Evolutionary conservation across 140 eudicot genomes (phyloP).

Genomic region (Senecio squalidus): DNA sequence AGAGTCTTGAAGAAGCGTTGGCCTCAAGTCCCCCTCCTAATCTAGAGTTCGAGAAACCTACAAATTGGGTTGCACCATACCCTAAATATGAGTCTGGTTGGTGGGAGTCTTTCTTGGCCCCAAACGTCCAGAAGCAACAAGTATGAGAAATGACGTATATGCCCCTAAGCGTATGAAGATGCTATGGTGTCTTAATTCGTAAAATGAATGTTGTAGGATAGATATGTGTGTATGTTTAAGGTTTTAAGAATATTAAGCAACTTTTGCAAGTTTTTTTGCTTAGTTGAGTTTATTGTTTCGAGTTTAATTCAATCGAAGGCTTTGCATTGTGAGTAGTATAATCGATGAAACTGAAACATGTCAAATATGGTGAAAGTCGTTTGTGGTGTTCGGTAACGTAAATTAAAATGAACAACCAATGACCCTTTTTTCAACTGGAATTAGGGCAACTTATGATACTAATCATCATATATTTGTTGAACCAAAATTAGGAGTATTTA

Average conservation of each 20-base stretch:
- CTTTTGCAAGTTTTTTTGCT: constrained; percentile 9
- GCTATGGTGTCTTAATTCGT: constrained; percentile 12
- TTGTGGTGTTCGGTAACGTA: too few species aligned
- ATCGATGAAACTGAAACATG: too few species aligned
- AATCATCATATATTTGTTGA: too few species aligned
- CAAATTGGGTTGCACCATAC: constrained; percentile 91
- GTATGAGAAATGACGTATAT: constrained; percentile 25
- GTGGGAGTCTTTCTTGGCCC: constrained; percentile 83
- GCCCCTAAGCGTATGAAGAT: constrained; percentile 3
- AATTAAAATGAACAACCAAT: too few species aligned
- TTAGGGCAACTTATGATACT: too few species aligned
- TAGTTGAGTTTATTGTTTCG: constrained; percentile 15
- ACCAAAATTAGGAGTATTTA: too few species aligned
- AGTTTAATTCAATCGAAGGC: neutral
- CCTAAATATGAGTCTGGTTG: constrained; percentile 86
- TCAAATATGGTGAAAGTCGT: too few species aligned
- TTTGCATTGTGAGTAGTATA: neutral
- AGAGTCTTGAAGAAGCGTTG: constrained; percentile 85
- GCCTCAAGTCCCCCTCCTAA: constrained; percentile 55
- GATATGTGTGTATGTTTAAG: constrained; percentile 17
- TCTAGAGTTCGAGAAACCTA: constrained; percentile 80
- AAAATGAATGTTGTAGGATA: constrained; percentile 18
- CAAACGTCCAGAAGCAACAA: constrained; percentile 38
- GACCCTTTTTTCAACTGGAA: too few species aligned
- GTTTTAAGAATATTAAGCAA: constrained; percentile 12